Evolutionary conservation across 495 filamentous ascomycete species (phyloP).

Genomic region (Podospora comata): DNA sequence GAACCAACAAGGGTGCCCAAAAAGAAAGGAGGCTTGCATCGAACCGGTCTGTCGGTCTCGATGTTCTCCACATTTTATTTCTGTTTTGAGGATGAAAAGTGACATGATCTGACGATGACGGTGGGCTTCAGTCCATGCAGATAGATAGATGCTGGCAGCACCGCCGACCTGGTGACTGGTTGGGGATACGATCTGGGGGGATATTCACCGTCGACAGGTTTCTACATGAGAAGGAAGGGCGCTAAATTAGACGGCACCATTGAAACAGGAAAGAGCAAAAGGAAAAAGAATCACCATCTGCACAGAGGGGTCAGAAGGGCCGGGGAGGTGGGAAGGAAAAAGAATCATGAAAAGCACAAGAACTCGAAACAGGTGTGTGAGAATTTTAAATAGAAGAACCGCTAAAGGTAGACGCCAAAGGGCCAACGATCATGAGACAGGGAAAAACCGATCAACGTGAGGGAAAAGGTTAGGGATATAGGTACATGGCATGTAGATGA

Average conservation of each 20-base stretch:
- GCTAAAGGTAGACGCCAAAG: no score
- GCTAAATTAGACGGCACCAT: no score
- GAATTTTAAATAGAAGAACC: no score
- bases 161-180: not conserved
- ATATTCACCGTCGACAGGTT: not conserved
- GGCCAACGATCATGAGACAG: no score
- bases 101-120: not conserved
- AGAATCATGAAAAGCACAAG: not conserved
- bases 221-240: not conserved
- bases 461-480: no score
- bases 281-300: no score
- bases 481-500: no score
- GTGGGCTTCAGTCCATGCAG: not conserved
- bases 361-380: not conserved
- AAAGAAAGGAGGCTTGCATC: not conserved
- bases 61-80: not conserved
- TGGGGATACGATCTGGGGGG: not conserved
- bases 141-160: not conserved
- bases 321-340: not conserved
- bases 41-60: not conserved
- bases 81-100: not conserved
- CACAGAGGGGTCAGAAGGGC: not conserved
- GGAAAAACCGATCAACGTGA: no score
- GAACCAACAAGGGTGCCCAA: not conserved
- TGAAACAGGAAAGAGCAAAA: no score